These are phyloP conservation scores for Lasiosphaeria ovina DNA, from an alignment of 495 filamentous ascomycete genomes.

Conservation along the genomic window DNA sequence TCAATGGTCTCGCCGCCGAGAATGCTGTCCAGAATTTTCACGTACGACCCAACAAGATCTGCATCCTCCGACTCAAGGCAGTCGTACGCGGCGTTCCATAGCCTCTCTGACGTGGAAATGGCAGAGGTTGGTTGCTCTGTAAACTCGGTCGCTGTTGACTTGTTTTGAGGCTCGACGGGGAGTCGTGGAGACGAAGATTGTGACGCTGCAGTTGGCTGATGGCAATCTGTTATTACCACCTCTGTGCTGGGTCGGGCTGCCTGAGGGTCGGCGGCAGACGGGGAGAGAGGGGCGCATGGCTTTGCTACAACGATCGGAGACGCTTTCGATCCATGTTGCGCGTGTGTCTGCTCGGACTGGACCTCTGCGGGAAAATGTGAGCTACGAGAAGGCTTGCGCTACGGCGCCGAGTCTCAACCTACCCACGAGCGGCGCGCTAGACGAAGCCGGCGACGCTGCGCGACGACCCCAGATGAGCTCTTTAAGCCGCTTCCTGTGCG, in stretches of 20 bases:
- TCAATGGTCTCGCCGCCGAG: constrained; percentile 11
- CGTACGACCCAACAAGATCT: constrained; percentile 23
- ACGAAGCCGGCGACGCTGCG: background rate
- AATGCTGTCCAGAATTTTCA: constrained; percentile 18
- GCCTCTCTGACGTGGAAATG: constrained; percentile 17
- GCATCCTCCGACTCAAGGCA: constrained; percentile 19
- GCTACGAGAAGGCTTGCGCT: constrained; percentile 5
- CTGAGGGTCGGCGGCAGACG: constrained; percentile 3
- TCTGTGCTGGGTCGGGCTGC: constrained; percentile 8
- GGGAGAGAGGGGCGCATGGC: constrained; percentile 7
- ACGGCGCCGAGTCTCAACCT: constrained; percentile 9
- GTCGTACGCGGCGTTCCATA: constrained; percentile 29
- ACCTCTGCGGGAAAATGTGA: constrained; percentile 12
- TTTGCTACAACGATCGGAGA: constrained; percentile 3
- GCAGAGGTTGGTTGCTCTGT: constrained; percentile 15
- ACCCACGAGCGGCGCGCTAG: constrained; percentile 6
- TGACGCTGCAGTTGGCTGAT: constrained; percentile 8
- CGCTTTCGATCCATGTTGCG: constrained; percentile 9
- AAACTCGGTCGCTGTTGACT: constrained; percentile 9
- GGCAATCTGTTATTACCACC: background rate
- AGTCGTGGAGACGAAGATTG: constrained; percentile 7
- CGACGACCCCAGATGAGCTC: background rate
- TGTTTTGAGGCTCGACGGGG: constrained; percentile 7
- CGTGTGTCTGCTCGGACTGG: constrained; percentile 9
- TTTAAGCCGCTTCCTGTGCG: background rate